Percentiles rank a stretch among this genome's conserved stretches.
phyloP scores from a whole-genome alignment of 495 filamentous ascomycete species.

The Trichoderma orchidacearum region DNA sequence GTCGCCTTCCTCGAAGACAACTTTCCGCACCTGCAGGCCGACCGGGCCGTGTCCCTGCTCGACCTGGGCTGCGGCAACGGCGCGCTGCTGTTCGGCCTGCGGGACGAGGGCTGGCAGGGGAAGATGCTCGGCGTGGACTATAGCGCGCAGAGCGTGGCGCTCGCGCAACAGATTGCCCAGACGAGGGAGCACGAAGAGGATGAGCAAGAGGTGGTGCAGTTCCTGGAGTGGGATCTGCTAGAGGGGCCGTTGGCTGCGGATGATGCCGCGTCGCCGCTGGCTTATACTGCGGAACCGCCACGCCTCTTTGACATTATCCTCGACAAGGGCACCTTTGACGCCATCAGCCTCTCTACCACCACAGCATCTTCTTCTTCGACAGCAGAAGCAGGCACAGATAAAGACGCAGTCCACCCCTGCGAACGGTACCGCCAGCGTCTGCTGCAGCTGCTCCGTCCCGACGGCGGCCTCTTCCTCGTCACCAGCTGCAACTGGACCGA shows the following conservation, averaged over 20 bases:
- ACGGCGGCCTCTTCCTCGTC: constrained; percentile 61
- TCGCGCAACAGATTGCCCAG: constrained; percentile 42
- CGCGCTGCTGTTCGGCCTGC: constrained; percentile 64
- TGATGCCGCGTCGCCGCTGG: constrained; percentile 17
- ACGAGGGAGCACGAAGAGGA: constrained; percentile 14
- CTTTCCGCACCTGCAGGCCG: constrained; percentile 10
- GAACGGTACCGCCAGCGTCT: constrained; percentile 63
- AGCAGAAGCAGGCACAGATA: constrained; percentile 36
- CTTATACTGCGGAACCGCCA: constrained; percentile 1
- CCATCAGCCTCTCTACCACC: constrained; percentile 49
- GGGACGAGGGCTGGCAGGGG: constrained; percentile 43
- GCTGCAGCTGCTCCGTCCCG: constrained; percentile 42
- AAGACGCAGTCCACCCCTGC: constrained; percentile 38
- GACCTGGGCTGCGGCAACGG: constrained; percentile 87
- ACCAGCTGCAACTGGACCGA: constrained; percentile 99
- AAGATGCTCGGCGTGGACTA: constrained; percentile 82
- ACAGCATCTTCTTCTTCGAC: background rate
- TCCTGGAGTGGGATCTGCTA: constrained; percentile 69
- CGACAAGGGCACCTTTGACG: constrained; percentile 97
- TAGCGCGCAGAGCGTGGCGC: constrained; percentile 51
- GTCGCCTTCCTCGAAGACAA: constrained; percentile 38
- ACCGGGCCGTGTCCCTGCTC: constrained; percentile 34
- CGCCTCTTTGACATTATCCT: constrained; percentile 72
- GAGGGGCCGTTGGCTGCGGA: constrained; percentile 20
- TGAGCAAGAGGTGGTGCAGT: constrained; percentile 31